Conservation (phyloP, 2,329 filamentous ascomycete genomes). For the Claviceps cyperi region DNA sequence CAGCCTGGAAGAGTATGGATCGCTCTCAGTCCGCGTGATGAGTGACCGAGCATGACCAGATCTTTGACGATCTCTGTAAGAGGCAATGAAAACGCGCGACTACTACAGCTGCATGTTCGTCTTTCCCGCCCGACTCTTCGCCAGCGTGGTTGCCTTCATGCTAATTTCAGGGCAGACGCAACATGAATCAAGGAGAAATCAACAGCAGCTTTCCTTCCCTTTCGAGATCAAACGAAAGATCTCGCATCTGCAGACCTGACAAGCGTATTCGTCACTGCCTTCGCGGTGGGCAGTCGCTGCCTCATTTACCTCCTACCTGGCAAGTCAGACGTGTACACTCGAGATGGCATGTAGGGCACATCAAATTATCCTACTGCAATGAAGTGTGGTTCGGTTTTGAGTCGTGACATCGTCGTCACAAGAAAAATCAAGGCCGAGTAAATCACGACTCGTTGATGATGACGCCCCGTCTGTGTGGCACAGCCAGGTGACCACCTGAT, state of each 20-base stretch:
- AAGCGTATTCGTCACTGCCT: neutral
- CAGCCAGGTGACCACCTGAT: neutral
- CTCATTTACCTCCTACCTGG: neutral
- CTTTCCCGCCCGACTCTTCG: neutral
- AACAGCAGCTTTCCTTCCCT: neutral
- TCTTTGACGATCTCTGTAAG: neutral
- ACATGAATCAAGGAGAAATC: neutral
- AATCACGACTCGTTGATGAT: too few relatives aligned
- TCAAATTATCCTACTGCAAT: neutral
- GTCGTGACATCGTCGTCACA: neutral
- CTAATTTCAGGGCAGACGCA: neutral
- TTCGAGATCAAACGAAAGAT: neutral
- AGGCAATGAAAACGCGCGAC: constrained; percentile 1
- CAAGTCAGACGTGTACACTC: too few relatives aligned
- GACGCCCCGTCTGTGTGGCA: neutral
- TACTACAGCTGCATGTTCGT: neutral
- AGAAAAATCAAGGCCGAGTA: neutral
- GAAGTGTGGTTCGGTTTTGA: neutral
- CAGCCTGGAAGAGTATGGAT: neutral
- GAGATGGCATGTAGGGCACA: neutral
- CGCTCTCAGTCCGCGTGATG: constrained; percentile 2
- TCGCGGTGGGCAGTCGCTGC: neutral
- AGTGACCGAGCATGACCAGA: constrained; percentile 4
- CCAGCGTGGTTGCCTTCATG: neutral
- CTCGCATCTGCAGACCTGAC: neutral